phyloP scores from a whole-genome alignment of 495 filamentous ascomycete genomes.

The Echria macrotheca region DNA sequence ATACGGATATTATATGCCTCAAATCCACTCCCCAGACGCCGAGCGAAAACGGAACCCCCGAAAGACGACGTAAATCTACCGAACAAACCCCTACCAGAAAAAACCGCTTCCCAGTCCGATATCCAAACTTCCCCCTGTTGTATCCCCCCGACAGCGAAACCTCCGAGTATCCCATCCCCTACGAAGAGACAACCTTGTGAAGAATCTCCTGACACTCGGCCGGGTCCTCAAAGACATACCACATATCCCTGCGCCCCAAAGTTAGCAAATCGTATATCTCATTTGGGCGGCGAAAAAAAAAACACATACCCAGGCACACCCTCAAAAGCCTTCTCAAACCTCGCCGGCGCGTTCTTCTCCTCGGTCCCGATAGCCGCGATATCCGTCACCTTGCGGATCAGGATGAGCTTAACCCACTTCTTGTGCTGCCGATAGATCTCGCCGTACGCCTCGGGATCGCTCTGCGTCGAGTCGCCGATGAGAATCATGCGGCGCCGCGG shows the following conservation, averaged over 20 bases:
- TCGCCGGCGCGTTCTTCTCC: slow-evolving; percentile 62
- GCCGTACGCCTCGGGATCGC: slow-evolving; percentile 85
- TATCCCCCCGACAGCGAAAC: too few species aligned
- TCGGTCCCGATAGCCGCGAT: slow-evolving; percentile 62
- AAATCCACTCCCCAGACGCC: too few species aligned
- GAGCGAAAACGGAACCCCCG: too few species aligned
- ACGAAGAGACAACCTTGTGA: slow-evolving; percentile 25
- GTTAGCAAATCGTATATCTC: neutral
- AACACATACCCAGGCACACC: slow-evolving; percentile 54
- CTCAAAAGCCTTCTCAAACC: slow-evolving; percentile 82
- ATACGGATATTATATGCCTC: too few species aligned
- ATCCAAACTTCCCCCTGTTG: too few species aligned
- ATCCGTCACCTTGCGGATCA: slow-evolving; percentile 76
- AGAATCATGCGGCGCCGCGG: slow-evolving; percentile 73
- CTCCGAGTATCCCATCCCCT: too few species aligned
- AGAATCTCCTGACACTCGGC: slow-evolving; percentile 49
- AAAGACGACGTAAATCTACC: too few species aligned
- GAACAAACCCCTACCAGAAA: too few species aligned
- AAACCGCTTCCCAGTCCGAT: too few species aligned
- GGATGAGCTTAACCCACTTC: slow-evolving; percentile 72
- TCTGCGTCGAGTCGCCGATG: slow-evolving; percentile 88
- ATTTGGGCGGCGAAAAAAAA: too few species aligned
- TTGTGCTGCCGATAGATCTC: slow-evolving; percentile 50
- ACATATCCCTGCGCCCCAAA: slow-evolving; percentile 41
- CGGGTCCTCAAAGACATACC: slow-evolving; percentile 76